phyloP scores from a whole-genome alignment of 2,329 filamentous ascomycete genomes.

The Cadophora sp. region DNA sequence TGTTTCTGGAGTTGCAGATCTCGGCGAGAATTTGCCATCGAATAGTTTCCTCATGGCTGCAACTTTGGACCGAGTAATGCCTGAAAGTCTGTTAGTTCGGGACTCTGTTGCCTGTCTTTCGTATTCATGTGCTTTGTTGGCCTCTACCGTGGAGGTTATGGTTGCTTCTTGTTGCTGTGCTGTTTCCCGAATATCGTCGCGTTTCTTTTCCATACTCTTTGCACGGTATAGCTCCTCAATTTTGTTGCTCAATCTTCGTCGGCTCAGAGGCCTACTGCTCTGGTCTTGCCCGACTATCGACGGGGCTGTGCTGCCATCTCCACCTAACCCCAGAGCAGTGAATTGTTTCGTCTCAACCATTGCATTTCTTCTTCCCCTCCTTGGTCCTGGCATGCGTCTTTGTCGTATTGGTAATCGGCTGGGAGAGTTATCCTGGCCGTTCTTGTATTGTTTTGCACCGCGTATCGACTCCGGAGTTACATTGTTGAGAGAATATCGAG shows the following conservation, averaged over 20 bases:
- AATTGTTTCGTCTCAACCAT: neutral
- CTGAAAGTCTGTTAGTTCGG: slow-evolving; percentile 4
- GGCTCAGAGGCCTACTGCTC: slow-evolving; percentile 5
- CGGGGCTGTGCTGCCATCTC: slow-evolving; percentile 14
- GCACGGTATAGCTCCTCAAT: slow-evolving; percentile 38
- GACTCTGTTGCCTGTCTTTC: neutral
- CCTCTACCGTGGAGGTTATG: neutral
- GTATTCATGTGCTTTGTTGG: neutral
- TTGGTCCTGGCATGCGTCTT: neutral
- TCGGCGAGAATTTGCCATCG: slow-evolving; percentile 26
- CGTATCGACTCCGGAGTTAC: neutral
- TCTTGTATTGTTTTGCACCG: neutral
- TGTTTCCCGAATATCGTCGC: slow-evolving; percentile 11
- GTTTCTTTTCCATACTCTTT: slow-evolving; percentile 33
- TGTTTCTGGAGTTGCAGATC: slow-evolving; percentile 9
- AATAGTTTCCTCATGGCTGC: slow-evolving; percentile 39
- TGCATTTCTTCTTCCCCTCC: slow-evolving; percentile 1
- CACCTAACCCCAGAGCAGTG: neutral
- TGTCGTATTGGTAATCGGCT: neutral
- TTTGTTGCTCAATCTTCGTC: slow-evolving; percentile 34
- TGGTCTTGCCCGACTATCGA: slow-evolving; percentile 15
- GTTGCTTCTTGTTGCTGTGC: neutral
- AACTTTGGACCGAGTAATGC: slow-evolving; percentile 31
- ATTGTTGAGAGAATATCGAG: slow-evolving; percentile 19
- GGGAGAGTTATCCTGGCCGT: neutral